These are phyloP conservation scores for Nepenthes mirabilis DNA, from an alignment of 148 eudicot species.

Conservation along the genomic window DNA sequence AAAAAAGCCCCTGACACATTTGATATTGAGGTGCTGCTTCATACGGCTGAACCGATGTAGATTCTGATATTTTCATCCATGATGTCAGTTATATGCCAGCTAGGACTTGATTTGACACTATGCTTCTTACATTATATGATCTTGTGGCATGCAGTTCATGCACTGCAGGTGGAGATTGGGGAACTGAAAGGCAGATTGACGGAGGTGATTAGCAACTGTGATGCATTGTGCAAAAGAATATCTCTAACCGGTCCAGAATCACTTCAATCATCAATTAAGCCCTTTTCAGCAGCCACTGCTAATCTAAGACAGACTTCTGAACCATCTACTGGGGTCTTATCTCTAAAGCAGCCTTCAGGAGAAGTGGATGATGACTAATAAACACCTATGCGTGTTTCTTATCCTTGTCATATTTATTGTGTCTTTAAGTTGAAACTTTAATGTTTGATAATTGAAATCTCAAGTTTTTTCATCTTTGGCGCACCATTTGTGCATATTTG, in stretches of 20 bases:
- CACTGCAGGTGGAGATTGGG: constrained; percentile 84
- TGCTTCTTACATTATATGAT: neutral
- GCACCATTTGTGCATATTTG: no score
- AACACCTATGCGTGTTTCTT: no score
- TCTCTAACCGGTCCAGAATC: constrained; percentile 63
- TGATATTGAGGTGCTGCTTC: no score
- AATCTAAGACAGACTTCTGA: constrained; percentile 20
- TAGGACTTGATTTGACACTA: no score
- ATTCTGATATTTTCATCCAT: no score
- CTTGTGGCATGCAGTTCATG: constrained; percentile 41
- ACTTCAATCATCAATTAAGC: constrained; percentile 51
- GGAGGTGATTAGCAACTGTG: constrained; percentile 86
- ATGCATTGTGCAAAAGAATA: constrained; percentile 68
- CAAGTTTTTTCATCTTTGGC: no score
- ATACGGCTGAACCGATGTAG: no score
- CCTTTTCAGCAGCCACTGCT: constrained; percentile 35
- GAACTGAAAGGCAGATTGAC: constrained; percentile 86
- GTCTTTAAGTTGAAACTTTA: no score
- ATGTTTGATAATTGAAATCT: no score
- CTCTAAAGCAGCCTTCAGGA: constrained; percentile 9
- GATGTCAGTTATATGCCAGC: no score
- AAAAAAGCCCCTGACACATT: no score
- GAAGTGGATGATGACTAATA: constrained; percentile 12
- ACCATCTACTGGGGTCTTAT: constrained; percentile 11
- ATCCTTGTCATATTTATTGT: no score